Conservation (phyloP, 2,329 filamentous ascomycete genomes). For the Ascocoryne sarcoides region DNA sequence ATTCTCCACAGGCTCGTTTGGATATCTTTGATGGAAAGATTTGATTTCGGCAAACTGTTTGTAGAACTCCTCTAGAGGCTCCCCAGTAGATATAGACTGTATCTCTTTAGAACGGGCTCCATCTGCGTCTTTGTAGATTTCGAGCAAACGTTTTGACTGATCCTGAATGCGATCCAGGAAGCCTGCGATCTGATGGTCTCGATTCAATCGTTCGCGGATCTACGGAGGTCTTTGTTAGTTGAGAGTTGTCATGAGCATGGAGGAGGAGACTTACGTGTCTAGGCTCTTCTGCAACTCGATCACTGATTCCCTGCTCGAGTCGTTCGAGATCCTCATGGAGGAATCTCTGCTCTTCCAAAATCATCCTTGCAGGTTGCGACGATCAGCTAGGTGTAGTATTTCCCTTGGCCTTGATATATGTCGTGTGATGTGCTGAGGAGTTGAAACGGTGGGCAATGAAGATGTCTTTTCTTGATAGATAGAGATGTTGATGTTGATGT, state of each 20-base stretch:
- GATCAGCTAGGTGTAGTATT: no score
- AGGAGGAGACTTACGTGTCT: slow-evolving; percentile 66
- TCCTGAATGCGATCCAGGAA: slow-evolving; percentile 81
- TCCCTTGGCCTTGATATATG: no score
- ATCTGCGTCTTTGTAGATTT: slow-evolving; percentile 75
- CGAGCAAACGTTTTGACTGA: slow-evolving; percentile 71
- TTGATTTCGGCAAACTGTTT: slow-evolving; percentile 73
- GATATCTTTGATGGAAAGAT: slow-evolving; percentile 82
- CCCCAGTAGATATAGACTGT: slow-evolving; percentile 72
- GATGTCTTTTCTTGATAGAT: no score
- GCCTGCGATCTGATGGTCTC: slow-evolving; percentile 84
- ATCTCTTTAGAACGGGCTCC: slow-evolving; percentile 69
- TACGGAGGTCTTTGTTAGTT: no score
- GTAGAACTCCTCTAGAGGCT: slow-evolving; percentile 87
- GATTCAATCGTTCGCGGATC: slow-evolving; percentile 81
- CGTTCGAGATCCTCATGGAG: slow-evolving; percentile 95
- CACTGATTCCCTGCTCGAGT: slow-evolving; percentile 85
- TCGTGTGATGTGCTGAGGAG: no score
- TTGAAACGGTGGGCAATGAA: no score
- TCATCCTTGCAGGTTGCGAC: slow-evolving; percentile 45
- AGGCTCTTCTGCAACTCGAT: slow-evolving; percentile 81
- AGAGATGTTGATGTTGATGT: not conserved
- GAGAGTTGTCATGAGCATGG: no score
- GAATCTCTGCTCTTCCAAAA: slow-evolving; percentile 87
- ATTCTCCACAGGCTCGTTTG: slow-evolving; percentile 91